A percentile compares a stretch with the other conserved stretches of the same genome.
These are phyloP conservation scores for Onygenales sp. DNA, from an alignment of 2,329 filamentous ascomycete genomes.

Conservation along the genomic window DNA sequence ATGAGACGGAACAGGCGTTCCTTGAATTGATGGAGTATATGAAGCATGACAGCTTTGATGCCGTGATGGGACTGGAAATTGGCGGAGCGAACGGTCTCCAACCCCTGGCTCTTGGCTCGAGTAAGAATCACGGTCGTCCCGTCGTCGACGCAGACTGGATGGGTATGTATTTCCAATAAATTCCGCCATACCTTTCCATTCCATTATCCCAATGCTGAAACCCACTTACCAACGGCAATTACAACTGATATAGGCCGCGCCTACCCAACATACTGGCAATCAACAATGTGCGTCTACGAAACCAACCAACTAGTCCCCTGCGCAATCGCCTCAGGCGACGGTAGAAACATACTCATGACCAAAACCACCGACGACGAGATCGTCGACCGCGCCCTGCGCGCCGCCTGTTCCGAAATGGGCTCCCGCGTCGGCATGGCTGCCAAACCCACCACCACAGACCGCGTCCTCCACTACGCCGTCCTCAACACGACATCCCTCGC, in stretches of 20 bases:
- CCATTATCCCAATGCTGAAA: conserved; percentile 7
- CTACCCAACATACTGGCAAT: conserved; percentile 38
- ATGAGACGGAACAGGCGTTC: conserved; percentile 39
- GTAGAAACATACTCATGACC: conserved; percentile 36
- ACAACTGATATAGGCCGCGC: conserved; percentile 24
- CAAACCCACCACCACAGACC: conserved; percentile 30
- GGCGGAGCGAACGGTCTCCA: conserved; percentile 58
- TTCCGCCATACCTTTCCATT: conserved; percentile 12
- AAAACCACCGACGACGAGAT: conserved; percentile 32
- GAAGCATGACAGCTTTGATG: conserved; percentile 37
- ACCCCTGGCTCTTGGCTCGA: conserved; percentile 47
- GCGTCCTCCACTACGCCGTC: conserved; percentile 27
- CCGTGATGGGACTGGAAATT: conserved; percentile 55
- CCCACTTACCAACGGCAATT: conserved; percentile 2
- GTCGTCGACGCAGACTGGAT: conserved; percentile 39
- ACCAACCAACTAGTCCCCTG: conserved; percentile 33
- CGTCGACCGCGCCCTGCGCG: conserved; percentile 34
- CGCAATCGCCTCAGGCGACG: conserved; percentile 37
- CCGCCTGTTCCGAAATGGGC: conserved; percentile 34
- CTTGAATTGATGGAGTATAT: conserved; percentile 45
- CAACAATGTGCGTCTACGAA: conserved; percentile 35
- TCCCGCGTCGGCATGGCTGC: conserved; percentile 32
- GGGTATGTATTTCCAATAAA: conserved; percentile 20
- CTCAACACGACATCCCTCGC: conserved; percentile 35
- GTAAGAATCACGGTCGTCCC: conserved; percentile 41